Conservation (phyloP, 257 asterid species). For the Thymus quinquecostatus region DNA sequence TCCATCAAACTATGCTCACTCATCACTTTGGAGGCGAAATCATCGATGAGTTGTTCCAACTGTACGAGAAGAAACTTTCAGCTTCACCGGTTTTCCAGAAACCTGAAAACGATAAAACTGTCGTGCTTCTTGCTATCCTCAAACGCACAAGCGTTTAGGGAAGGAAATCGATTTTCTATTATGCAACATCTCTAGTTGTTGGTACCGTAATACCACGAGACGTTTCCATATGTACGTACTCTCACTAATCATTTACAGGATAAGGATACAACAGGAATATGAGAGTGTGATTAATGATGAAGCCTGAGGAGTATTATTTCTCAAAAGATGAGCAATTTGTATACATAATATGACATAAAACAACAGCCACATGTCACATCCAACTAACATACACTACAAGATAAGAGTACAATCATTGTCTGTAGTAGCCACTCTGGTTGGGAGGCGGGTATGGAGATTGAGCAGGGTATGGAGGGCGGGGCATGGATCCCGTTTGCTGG, state of each 20-base stretch:
- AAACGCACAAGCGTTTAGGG: not conserved
- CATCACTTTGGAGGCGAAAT: slow-evolving; percentile 39
- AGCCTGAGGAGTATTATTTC: slow-evolving; percentile 9
- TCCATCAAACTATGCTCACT: slow-evolving; percentile 20
- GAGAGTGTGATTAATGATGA: not conserved
- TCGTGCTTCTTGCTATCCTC: slow-evolving; percentile 26
- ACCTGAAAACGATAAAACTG: slow-evolving; percentile 23
- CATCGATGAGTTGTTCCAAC: slow-evolving; percentile 40
- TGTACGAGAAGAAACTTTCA: slow-evolving; percentile 28
- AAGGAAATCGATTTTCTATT: not conserved
- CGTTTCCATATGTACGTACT: no score
- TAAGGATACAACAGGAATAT: not conserved
- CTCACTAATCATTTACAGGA: no score
- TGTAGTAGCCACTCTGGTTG: slow-evolving; percentile 66
- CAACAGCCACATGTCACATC: not conserved
- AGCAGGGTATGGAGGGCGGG: slow-evolving; percentile 74
- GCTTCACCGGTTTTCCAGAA: slow-evolving; percentile 22
- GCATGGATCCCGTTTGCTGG: slow-evolving; percentile 71
- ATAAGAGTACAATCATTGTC: slow-evolving; percentile 45
- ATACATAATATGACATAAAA: slow-evolving; percentile 14
- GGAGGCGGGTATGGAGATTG: slow-evolving; percentile 79
- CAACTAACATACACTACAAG: slow-evolving; percentile 12
- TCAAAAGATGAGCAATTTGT: slow-evolving; percentile 10
- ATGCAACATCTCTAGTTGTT: no score
- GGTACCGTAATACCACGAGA: no score